These are phyloP conservation scores for Quercus dentata DNA, from an alignment of 306 rosid genomes.

Conservation along the genomic window DNA sequence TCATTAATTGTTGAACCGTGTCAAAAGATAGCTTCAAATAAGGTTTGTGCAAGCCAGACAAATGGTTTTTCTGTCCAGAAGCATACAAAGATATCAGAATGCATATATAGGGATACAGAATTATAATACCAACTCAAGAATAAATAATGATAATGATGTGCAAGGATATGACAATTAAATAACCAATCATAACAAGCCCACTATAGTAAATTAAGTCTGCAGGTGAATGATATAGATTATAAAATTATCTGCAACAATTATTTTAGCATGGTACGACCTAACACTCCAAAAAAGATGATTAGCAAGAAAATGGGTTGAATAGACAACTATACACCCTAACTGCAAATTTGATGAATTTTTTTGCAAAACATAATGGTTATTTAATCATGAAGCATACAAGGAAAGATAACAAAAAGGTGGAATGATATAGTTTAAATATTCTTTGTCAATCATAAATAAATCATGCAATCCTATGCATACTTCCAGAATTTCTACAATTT, in stretches of 20 bases:
- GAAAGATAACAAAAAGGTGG: not conserved
- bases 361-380: not conserved
- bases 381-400: not conserved
- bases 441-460: not conserved
- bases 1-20: constrained; percentile 84
- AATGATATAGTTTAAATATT: not conserved
- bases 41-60: constrained; percentile 82
- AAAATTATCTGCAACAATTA: not conserved
- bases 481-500: no score
- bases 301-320: not conserved
- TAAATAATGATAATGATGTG: not conserved
- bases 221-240: not conserved
- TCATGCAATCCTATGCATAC: not conserved
- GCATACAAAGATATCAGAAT: constrained; percentile 30
- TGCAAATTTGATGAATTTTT: not conserved
- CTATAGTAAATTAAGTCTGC: not conserved
- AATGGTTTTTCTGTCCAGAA: constrained; percentile 81
- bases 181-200: not conserved
- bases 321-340: not conserved
- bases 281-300: not conserved
- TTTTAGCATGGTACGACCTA: not conserved
- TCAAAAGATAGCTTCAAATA: constrained; percentile 83
- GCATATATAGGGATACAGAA: constrained; percentile 8
- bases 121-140: constrained; percentile 12
- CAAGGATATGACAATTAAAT: not conserved